Conservation (phyloP, 2,329 filamentous ascomycete species). For the Ophiostoma australiae region DNA sequence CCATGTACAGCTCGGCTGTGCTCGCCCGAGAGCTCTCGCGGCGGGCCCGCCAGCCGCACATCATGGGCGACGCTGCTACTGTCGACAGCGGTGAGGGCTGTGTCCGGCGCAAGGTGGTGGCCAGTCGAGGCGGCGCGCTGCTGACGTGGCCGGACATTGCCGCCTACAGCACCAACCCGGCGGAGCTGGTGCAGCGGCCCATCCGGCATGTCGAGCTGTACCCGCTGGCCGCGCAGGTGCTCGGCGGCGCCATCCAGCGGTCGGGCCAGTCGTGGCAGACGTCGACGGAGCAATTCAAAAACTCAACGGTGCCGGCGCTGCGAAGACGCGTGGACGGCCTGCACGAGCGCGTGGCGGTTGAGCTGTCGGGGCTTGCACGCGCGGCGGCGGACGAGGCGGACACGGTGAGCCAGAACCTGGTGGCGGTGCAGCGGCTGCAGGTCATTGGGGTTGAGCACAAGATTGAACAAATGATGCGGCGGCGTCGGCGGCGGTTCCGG, state of each 20-base stretch:
- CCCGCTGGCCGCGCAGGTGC: conserved; percentile 48
- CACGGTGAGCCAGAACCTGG: conserved; percentile 68
- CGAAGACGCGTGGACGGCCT: conserved; percentile 45
- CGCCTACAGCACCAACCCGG: conserved; percentile 38
- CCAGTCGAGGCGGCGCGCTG: conserved; percentile 20
- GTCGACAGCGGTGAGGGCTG: conserved; percentile 15
- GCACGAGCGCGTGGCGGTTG: conserved; percentile 46
- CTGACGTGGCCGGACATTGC: conserved; percentile 43
- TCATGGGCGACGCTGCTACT: conserved; percentile 34
- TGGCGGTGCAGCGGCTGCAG: conserved; percentile 69
- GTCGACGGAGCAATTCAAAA: conserved; percentile 55
- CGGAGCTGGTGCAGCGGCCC: conserved; percentile 33
- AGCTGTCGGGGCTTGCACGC: conserved; percentile 57
- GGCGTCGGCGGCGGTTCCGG: conserved; percentile 62
- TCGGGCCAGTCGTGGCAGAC: conserved; percentile 54
- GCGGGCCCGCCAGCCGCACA: conserved; percentile 51
- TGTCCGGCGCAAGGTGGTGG: neutral
- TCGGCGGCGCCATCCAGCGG: conserved; percentile 44
- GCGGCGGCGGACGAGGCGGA: conserved; percentile 73
- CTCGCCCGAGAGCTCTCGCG: conserved; percentile 77
- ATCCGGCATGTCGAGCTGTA: conserved; percentile 45
- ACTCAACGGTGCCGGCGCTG: conserved; percentile 52
- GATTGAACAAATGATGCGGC: conserved; percentile 69
- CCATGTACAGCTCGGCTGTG: conserved; percentile 79
- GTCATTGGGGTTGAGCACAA: conserved; percentile 76